A percentile compares a stretch with the other conserved stretches of the same genome.
Evolutionary conservation across 2,329 filamentous ascomycete species (phyloP).

Genomic region (Camptophora hylomeconis): DNA sequence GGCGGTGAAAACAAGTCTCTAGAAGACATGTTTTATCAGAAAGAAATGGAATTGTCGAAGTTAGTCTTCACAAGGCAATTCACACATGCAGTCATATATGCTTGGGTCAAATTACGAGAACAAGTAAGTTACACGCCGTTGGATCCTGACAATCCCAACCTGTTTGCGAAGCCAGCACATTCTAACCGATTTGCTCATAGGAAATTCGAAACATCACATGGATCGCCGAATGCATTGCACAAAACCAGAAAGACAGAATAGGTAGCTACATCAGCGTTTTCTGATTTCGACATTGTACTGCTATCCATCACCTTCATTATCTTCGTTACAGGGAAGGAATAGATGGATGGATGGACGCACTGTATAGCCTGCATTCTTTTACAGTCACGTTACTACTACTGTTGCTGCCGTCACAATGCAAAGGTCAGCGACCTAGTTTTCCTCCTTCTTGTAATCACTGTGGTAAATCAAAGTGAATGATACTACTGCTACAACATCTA

Average conservation of each 20-base stretch:
- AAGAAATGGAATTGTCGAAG: slow-evolving; percentile 98
- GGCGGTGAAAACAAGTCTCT: slow-evolving; percentile 74
- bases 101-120: slow-evolving; percentile 93
- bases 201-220: slow-evolving; percentile 99
- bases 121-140: slow-evolving; percentile 50
- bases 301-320: not conserved
- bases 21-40: slow-evolving; percentile 97
- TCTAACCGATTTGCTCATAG: slow-evolving; percentile 37
- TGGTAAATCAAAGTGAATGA: too few species aligned
- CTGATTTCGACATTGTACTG: slow-evolving; percentile 38
- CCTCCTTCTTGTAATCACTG: too few species aligned
- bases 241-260: slow-evolving; percentile 98
- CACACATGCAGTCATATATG: slow-evolving; percentile 86
- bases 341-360: too few species aligned
- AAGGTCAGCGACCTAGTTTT: too few species aligned
- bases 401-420: too few species aligned
- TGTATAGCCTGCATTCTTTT: too few species aligned
- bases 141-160: not conserved
- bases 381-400: too few species aligned
- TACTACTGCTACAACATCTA: too few species aligned
- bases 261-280: slow-evolving; percentile 99
- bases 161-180: not conserved
- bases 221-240: slow-evolving; percentile 98
- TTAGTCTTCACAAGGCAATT: slow-evolving; percentile 91
- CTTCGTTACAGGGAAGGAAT: not conserved